phyloP scores from a whole-genome alignment of 2,329 filamentous ascomycete genomes.

The Penicillium concentricum region DNA sequence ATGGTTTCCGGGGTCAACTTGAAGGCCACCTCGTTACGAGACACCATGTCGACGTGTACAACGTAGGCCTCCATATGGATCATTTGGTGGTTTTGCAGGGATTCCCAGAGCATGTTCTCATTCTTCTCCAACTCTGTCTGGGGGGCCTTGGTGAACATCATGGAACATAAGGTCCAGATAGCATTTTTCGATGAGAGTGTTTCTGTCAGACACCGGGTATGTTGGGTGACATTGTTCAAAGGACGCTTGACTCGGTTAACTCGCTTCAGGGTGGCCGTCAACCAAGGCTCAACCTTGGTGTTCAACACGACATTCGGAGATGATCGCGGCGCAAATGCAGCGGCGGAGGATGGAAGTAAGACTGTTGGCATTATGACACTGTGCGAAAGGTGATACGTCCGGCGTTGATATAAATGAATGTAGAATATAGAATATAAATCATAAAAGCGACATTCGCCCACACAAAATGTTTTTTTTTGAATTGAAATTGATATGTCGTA shows the following conservation, averaged over 20 bases:
- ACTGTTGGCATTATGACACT: conserved; percentile 78
- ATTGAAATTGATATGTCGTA: conserved; percentile 14
- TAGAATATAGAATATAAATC: conserved; percentile 27
- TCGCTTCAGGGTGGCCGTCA: conserved; percentile 93
- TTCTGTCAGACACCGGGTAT: conserved; percentile 93
- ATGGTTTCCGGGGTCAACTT: conserved; percentile 96
- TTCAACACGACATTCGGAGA: conserved; percentile 93
- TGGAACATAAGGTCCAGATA: conserved; percentile 89
- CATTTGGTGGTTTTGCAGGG: conserved; percentile 88
- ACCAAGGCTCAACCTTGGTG: conserved; percentile 91
- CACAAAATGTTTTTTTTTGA: conserved; percentile 19
- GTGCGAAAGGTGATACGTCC: conserved; percentile 52
- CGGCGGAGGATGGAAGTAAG: conserved; percentile 90
- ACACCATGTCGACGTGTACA: conserved; percentile 98
- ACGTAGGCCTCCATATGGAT: conserved; percentile 95
- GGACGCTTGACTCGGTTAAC: conserved; percentile 96
- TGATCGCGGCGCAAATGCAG: conserved; percentile 90
- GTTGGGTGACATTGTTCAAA: conserved; percentile 93
- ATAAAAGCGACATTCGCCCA: conserved; percentile 43
- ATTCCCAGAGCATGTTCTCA: conserved; percentile 77
- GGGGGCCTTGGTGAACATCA: conserved; percentile 89
- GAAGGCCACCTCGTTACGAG: conserved; percentile 95
- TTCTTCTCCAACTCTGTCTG: conserved; percentile 82
- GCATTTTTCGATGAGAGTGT: conserved; percentile 84
- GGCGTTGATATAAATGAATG: conserved; percentile 42